These are phyloP conservation scores for Beauveria brongniartii DNA, from an alignment of 2,329 filamentous ascomycete species.

Conservation along the genomic window DNA sequence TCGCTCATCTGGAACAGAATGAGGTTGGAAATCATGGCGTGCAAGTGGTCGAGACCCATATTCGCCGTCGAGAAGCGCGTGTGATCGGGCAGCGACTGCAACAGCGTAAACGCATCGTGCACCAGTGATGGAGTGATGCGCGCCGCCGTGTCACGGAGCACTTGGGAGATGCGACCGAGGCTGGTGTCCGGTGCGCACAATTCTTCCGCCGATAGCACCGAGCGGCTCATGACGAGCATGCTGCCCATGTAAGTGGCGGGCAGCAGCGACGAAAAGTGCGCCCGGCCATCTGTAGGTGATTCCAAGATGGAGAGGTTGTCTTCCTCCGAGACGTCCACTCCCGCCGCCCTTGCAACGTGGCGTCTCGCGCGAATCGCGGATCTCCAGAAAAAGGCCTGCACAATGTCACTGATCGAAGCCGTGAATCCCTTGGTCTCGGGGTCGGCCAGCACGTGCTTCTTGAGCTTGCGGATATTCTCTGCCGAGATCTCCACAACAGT, in stretches of 20 bases:
- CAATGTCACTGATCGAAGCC: constrained; percentile 28
- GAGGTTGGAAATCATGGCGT: constrained; percentile 24
- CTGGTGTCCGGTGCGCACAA: constrained; percentile 22
- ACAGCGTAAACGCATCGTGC: constrained; percentile 22
- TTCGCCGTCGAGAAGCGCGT: constrained; percentile 18
- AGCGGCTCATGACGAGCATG: constrained; percentile 21
- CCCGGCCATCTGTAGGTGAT: constrained; percentile 23
- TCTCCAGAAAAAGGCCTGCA: constrained; percentile 33
- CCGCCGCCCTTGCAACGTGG: constrained; percentile 20
- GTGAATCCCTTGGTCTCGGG: constrained; percentile 18
- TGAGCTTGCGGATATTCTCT: constrained; percentile 22
- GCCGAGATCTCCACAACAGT: constrained; percentile 25
- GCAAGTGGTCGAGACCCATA: constrained; percentile 21
- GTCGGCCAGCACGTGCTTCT: constrained; percentile 21
- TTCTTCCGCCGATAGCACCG: constrained; percentile 17
- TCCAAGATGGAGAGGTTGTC: constrained; percentile 26
- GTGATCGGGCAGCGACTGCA: constrained; percentile 21
- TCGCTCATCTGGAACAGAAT: constrained; percentile 22
- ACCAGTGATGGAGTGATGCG: constrained; percentile 20
- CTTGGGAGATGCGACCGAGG: constrained; percentile 18
- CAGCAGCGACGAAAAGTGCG: constrained; percentile 21
- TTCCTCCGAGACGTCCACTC: constrained; percentile 12
- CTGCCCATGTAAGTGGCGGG: constrained; percentile 24
- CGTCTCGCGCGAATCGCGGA: constrained; percentile 26
- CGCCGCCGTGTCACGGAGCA: constrained; percentile 19